A percentile compares a stretch with the other conserved stretches of the same genome.
phyloP scores from a whole-genome alignment of 2,329 filamentous ascomycete species.

The Rutstroemia sp. region DNA sequence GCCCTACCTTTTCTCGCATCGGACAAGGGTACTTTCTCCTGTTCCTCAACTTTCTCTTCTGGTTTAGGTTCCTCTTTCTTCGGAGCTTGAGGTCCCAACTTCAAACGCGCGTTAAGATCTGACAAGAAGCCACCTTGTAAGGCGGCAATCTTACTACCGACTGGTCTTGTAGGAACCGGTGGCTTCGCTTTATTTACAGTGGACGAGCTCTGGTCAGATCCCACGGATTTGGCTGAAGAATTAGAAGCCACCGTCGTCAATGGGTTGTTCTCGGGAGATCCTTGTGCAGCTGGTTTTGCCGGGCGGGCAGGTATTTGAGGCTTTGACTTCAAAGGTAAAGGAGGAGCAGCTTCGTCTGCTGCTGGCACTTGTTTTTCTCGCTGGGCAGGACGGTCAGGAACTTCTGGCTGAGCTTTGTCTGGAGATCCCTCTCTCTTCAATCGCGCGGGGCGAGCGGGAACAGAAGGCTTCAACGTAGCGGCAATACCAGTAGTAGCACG shows the following conservation, averaged over 20 bases:
- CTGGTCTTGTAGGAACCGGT: slow-evolving; percentile 68
- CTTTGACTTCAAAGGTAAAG: slow-evolving; percentile 48
- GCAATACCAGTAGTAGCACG: slow-evolving; percentile 25
- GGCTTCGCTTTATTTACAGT: slow-evolving; percentile 67
- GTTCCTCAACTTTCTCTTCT: slow-evolving; percentile 48
- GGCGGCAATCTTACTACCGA: slow-evolving; percentile 80
- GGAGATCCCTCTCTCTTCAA: slow-evolving; percentile 22
- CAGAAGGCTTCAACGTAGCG: slow-evolving; percentile 49
- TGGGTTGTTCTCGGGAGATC: slow-evolving; percentile 28
- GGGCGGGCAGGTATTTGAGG: slow-evolving; percentile 56
- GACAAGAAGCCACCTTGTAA: slow-evolving; percentile 88
- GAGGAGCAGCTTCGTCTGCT: slow-evolving; percentile 14
- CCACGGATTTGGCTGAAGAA: slow-evolving; percentile 29
- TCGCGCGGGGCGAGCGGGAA: slow-evolving; percentile 48
- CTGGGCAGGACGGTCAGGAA: slow-evolving; percentile 24
- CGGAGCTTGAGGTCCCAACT: slow-evolving; percentile 72
- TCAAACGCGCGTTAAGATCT: slow-evolving; percentile 83
- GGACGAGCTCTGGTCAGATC: slow-evolving; percentile 35
- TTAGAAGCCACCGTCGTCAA: slow-evolving; percentile 21
- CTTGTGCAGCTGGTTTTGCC: slow-evolving; percentile 44
- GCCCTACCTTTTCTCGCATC: slow-evolving; percentile 90
- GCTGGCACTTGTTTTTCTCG: slow-evolving; percentile 6
- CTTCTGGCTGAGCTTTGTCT: slow-evolving; percentile 24
- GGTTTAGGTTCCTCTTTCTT: slow-evolving; percentile 63
- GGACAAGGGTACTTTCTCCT: slow-evolving; percentile 69